These are phyloP conservation scores for Saccharomycopsis capsularis DNA, from an alignment of 805 yeast species.

Conservation along the genomic window DNA sequence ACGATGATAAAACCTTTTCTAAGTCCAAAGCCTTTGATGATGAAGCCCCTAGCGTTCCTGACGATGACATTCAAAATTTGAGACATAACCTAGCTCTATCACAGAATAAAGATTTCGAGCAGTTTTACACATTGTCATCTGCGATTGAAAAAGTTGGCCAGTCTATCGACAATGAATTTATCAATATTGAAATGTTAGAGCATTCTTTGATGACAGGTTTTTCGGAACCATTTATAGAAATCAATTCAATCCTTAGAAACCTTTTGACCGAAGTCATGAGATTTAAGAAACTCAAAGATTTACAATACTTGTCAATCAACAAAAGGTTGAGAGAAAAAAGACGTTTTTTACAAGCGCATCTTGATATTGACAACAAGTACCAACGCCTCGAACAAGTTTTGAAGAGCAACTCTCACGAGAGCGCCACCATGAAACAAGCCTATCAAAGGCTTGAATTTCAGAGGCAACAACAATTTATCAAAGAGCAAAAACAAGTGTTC, in stretches of 20 bases:
- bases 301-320: conserved; percentile 40
- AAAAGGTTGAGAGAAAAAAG: conserved; percentile 33
- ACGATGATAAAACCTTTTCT: not conserved
- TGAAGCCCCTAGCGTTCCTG: conserved; percentile 2
- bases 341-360: conserved; percentile 28
- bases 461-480: conserved; percentile 22
- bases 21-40: not conserved
- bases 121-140: conserved; percentile 47
- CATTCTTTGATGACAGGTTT: conserved; percentile 31
- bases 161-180: conserved; percentile 67
- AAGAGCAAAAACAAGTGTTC: conserved; percentile 25
- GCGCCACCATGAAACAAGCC: conserved; percentile 31
- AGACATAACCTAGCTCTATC: conserved; percentile 28
- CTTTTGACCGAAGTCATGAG: conserved; percentile 40
- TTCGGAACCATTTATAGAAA: conserved; percentile 35
- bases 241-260: conserved; percentile 30
- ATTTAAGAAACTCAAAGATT: conserved; percentile 51
- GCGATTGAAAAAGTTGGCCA: conserved; percentile 79
- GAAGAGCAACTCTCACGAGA: conserved; percentile 30
- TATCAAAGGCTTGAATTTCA: conserved; percentile 28
- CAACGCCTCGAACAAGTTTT: conserved; percentile 30
- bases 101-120: conserved; percentile 31
- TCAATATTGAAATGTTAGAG: conserved; percentile 40
- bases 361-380: conserved; percentile 31
- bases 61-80: conserved; percentile 22